Evolutionary conservation across 805 yeast genomes (phyloP).

Genomic region (Yamadazyma akitaensis): DNA sequence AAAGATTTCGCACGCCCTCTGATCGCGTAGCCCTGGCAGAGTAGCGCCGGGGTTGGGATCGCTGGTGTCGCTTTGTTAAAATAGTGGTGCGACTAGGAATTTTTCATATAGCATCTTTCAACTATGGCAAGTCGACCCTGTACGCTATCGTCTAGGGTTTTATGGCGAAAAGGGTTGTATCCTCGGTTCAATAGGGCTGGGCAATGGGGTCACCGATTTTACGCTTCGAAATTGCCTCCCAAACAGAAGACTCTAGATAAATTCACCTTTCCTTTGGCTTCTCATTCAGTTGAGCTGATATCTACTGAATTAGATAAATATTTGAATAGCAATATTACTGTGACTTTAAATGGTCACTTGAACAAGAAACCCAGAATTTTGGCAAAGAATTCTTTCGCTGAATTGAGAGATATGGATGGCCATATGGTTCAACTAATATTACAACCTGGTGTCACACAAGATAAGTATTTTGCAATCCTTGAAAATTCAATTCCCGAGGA

Average conservation of each 20-base stretch:
- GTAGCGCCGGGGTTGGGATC: conserved; percentile 2
- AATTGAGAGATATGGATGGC: conserved; percentile 72
- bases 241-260: conserved; percentile 23
- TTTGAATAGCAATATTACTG: conserved; percentile 17
- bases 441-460: conserved; percentile 40
- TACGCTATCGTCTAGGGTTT: background rate
- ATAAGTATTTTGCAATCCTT: conserved; percentile 36
- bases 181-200: background rate
- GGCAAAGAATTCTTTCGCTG: conserved; percentile 70
- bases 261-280: conserved; percentile 36
- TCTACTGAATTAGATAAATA: conserved; percentile 10
- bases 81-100: background rate
- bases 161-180: background rate
- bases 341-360: conserved; percentile 80
- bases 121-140: background rate
- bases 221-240: conserved; percentile 18
- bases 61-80: background rate
- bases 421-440: conserved; percentile 51
- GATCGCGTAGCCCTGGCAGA: no score
- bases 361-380: conserved; percentile 68
- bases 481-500: conserved; percentile 64
- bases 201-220: background rate
- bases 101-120: background rate
- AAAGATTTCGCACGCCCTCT: background rate
- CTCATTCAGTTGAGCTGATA: conserved; percentile 22